Conservation (phyloP, 805 yeast species). For the Starmerella lactis-condensi region DNA sequence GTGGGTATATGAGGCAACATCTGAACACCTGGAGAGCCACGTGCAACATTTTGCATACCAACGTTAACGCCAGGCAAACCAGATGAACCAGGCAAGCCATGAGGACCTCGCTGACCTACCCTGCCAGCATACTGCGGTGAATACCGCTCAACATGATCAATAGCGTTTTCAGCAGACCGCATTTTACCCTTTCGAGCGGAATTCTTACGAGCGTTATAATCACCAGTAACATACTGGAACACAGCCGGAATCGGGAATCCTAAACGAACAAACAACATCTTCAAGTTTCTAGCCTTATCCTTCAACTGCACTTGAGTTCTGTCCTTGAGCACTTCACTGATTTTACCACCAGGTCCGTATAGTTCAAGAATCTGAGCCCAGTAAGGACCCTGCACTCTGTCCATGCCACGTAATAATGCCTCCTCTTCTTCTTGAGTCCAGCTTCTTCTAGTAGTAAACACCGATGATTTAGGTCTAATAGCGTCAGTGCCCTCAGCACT, state of each 20-base stretch:
- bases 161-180: background rate
- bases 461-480: constrained; percentile 12
- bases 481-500: constrained; percentile 16
- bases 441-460: constrained; percentile 33
- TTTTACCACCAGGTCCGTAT: constrained; percentile 87
- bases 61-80: no score
- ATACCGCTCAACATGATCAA: background rate
- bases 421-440: constrained; percentile 86
- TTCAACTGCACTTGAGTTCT: constrained; percentile 82
- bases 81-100: no score
- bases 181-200: constrained; percentile 9
- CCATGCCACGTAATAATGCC: constrained; percentile 63
- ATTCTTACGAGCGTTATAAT: constrained; percentile 20
- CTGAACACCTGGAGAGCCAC: no score
- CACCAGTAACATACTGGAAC: constrained; percentile 74
- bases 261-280: constrained; percentile 61
- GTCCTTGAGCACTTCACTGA: constrained; percentile 66
- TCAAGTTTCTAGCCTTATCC: constrained; percentile 94
- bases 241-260: constrained; percentile 66
- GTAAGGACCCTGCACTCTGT: constrained; percentile 62
- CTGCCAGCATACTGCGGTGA: background rate
- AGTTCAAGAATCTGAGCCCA: constrained; percentile 82
- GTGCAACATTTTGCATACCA: no score
- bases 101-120: no score
- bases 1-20: no score